These are phyloP conservation scores for Saturnispora sekii DNA, from an alignment of 805 yeast genomes.

Conservation along the genomic window DNA sequence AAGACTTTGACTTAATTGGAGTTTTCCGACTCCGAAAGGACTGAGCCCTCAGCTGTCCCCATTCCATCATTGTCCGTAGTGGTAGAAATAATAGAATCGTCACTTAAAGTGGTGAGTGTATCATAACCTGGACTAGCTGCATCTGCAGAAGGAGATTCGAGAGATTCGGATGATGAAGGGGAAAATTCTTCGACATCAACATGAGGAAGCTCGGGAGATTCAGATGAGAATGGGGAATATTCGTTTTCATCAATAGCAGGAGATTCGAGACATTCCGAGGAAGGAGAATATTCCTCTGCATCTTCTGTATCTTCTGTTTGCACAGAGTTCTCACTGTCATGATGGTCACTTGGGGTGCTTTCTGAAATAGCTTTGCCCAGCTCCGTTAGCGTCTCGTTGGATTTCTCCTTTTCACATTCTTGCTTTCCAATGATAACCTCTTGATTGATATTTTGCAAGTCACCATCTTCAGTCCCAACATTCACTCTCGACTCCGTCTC, in stretches of 20 bases:
- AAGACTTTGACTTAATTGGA: background rate
- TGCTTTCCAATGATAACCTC: background rate
- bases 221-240: background rate
- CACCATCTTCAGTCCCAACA: background rate
- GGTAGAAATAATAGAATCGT: constrained; percentile 4
- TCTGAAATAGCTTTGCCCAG: too few species aligned
- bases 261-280: background rate
- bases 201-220: background rate
- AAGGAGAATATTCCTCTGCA: background rate
- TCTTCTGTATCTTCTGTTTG: background rate
- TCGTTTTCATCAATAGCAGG: background rate
- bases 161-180: background rate
- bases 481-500: background rate
- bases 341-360: too few species aligned
- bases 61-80: constrained; percentile 3
- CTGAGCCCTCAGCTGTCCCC: constrained; percentile 1
- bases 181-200: background rate
- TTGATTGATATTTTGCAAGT: too few species aligned
- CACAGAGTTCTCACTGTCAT: too few species aligned
- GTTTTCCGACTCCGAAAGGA: constrained; percentile 5
- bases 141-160: background rate
- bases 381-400: too few species aligned
- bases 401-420: background rate
- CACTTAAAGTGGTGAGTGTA: constrained; percentile 1
- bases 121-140: background rate